Evolutionary conservation across 306 rosid species (phyloP), one percentile per base, ranked within the genome.

Genomic region (Begonia fuchsioides): DNA sequence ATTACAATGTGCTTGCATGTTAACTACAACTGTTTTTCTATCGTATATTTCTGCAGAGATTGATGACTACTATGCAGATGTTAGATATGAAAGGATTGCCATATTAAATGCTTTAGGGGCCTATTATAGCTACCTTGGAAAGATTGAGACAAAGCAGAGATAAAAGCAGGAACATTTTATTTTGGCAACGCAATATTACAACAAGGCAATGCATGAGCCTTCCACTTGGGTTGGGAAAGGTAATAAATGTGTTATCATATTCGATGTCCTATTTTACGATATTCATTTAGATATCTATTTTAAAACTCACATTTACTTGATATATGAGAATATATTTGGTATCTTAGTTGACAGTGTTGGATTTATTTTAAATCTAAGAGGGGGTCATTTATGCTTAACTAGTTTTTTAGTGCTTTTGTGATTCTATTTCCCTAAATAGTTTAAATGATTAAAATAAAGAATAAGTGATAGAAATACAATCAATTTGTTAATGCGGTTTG

Each of bases 201-300:
- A 92, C 68, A 92, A 85, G 65, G 95, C 98, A 70, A 86, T 82
- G 86, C 98, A 92, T 11, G 98, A 92, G 66, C 81, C 96, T 49
- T 85, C 98, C 57, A 92, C 98, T 1, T 92, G 98, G 98, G 81
- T 92, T 67, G 98, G 96, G 53, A 92, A 92, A 85, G 98, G 98
- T 92, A 52, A 40, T 40, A 40, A 10, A 10, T 40, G 11, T 40
- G 2, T 40, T 40, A 40, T 40, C n/a, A 13, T 40, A 10, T 10
- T 13, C 2, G 5, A 2, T 40, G 6, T 40, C 11, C 11, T 10
- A 13, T 40, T 40, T 4, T 40, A 10, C 11, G 0, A 9, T 40
- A 10, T 12, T 40, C 13, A 13, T 40, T 40, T 40, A 40, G 2
- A 10, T 40, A 40, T 10, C 44, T 40, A 13, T 40, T 40, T 40